Percentiles rank a stretch among this genome's conserved stretches.
Evolutionary conservation across 2,329 filamentous ascomycete species (phyloP).

Genomic region (Laburnicola sp.): DNA sequence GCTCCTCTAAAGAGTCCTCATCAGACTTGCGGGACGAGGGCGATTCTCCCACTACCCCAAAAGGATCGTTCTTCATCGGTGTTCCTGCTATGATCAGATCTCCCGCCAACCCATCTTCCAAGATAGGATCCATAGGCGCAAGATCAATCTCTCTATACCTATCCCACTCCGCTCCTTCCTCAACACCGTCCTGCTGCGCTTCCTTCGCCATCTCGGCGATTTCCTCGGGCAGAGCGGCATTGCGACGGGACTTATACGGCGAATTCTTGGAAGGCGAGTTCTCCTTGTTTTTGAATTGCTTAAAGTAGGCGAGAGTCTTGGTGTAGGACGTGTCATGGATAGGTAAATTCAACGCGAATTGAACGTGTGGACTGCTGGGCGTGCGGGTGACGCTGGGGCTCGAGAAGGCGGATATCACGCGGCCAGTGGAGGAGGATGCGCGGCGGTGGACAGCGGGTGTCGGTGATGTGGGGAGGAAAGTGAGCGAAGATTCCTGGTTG

Average conservation of each 20-base stretch:
- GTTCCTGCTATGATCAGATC: conserved; percentile 22
- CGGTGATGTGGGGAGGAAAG: background rate
- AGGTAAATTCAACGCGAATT: conserved; percentile 8
- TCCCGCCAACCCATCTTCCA: conserved; percentile 15
- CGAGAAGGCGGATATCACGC: background rate
- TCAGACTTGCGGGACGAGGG: background rate
- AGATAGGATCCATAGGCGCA: conserved; percentile 24
- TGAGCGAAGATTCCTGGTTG: background rate
- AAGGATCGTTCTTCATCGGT: conserved; percentile 1
- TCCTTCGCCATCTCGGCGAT: conserved; percentile 21
- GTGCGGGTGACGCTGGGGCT: background rate
- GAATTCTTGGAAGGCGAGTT: conserved; percentile 19
- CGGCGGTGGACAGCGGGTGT: background rate
- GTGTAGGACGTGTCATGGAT: conserved; percentile 20
- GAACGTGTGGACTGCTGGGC: conserved; percentile 5
- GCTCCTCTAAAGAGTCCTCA: too few relatives aligned
- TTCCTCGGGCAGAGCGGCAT: conserved; percentile 26
- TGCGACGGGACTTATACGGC: conserved; percentile 23
- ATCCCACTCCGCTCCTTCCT: background rate
- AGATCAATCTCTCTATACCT: conserved; percentile 26
- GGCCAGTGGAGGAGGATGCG: conserved; percentile 1
- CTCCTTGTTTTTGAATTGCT: conserved; percentile 17
- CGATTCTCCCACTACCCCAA: background rate
- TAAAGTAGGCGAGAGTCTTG: conserved; percentile 24
- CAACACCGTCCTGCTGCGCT: conserved; percentile 8